A percentile compares a stretch with the other conserved stretches of the same genome.
Conservation (phyloP, 2,329 filamentous ascomycete genomes). For the Fusarium pseudocircinatum region DNA sequence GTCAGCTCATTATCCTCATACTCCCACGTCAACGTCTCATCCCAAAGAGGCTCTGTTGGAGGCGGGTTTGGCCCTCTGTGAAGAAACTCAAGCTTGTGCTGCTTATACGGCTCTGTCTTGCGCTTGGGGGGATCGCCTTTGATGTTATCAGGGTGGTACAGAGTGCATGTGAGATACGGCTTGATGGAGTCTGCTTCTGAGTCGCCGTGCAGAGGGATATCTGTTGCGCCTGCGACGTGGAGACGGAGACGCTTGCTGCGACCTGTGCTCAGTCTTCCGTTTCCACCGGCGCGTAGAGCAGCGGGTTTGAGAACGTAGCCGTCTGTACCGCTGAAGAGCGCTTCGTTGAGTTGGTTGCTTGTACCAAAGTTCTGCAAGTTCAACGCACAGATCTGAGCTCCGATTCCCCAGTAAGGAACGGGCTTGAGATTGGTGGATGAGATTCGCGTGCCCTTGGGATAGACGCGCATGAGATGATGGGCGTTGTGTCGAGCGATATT, state of each 20-base stretch:
- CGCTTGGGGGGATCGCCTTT: constrained; percentile 63
- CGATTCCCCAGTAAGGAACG: constrained; percentile 71
- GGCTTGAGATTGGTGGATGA: constrained; percentile 71
- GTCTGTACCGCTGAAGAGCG: constrained; percentile 71
- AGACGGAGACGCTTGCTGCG: constrained; percentile 63
- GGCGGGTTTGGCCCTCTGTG: constrained; percentile 68
- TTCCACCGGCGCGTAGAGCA: constrained; percentile 65
- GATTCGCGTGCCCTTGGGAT: constrained; percentile 74
- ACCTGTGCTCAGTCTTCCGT: constrained; percentile 57
- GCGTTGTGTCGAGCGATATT: constrained; percentile 69
- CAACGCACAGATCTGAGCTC: constrained; percentile 74
- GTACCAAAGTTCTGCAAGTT: constrained; percentile 76
- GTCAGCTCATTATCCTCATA: constrained; percentile 73
- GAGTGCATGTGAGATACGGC: constrained; percentile 72
- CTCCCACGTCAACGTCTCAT: constrained; percentile 73
- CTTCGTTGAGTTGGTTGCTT: constrained; percentile 74
- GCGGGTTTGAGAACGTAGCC: constrained; percentile 74
- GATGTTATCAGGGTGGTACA: constrained; percentile 66
- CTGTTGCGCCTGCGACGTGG: constrained; percentile 70
- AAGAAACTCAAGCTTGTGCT: constrained; percentile 65
- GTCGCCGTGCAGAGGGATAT: constrained; percentile 64
- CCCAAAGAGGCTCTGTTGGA: constrained; percentile 70
- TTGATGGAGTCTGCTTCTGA: constrained; percentile 63
- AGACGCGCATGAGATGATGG: constrained; percentile 75
- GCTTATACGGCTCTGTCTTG: constrained; percentile 69